These are phyloP conservation scores for Phytophthora capsici DNA, from an alignment of 352 stramenopile genomes.

Conservation along the genomic window DNA sequence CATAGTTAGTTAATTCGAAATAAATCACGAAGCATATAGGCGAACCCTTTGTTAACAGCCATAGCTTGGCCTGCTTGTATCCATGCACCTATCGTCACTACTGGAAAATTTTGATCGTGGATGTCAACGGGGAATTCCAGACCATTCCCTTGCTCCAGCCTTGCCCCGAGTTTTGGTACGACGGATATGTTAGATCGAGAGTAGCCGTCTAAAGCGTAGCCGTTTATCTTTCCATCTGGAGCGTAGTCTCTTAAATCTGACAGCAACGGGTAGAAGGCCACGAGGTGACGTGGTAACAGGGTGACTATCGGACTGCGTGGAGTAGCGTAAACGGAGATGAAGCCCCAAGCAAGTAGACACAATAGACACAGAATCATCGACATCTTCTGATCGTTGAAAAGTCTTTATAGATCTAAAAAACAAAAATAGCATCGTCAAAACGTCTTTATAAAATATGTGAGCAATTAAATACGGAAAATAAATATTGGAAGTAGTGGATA, in stretches of 20 bases:
- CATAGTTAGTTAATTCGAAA: too few relatives aligned
- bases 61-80: constrained; percentile 33
- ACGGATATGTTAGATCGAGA: neutral
- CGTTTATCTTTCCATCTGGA: constrained; percentile 33
- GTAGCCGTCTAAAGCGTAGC: constrained; percentile 51
- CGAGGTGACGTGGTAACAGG: constrained; percentile 44
- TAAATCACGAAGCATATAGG: too few relatives aligned
- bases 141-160: constrained; percentile 38
- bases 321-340: neutral
- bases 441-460: too few relatives aligned
- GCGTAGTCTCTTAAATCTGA: constrained; percentile 47
- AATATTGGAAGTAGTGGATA: too few relatives aligned
- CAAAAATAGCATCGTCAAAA: too few relatives aligned
- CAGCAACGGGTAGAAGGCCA: constrained; percentile 57
- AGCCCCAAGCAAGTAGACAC: constrained; percentile 1
- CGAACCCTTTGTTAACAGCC: constrained; percentile 24
- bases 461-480: too few relatives aligned
- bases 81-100: constrained; percentile 55
- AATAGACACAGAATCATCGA: constrained; percentile 14
- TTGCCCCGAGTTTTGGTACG: constrained; percentile 13
- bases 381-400: constrained; percentile 2
- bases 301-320: constrained; percentile 32
- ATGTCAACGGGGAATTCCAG: constrained; percentile 46
- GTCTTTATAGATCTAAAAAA: neutral
- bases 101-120: constrained; percentile 22